Base-by-base conservation (phyloP, 1,284 basidiomycete genomes). In the Pholiota adiposa region DNA sequence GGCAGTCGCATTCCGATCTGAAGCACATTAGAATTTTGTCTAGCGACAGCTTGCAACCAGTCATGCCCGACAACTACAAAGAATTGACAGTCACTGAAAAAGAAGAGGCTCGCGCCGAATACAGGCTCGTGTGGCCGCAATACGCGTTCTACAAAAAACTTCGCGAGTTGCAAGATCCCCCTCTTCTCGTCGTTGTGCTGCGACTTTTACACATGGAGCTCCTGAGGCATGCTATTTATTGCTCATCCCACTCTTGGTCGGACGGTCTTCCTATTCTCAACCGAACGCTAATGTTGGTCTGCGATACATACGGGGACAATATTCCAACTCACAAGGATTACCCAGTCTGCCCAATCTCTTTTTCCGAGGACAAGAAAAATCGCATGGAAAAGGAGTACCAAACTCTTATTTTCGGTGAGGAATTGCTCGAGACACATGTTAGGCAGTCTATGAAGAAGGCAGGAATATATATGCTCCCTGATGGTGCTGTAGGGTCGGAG, bases 161-260 rank as follows among this genome's bases (percentile, higher is more conserved):
- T 19, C 38, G 38, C 38, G 16, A 41, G 18, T 14, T 5, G 38
- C 38, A 41, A 41, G 29, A 31, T 31, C 29, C 29, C 29, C 16
- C 38, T 41, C 38, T 16, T n/a, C 18, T 56, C 21, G 46, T 48
- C 33, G 31, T 33, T 9, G 31, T 49, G 3, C 27, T 49, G 25
- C 44, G 25, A 23, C 31, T 48, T 16, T 34, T 36, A 18, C 54
- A 31, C 27, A 36, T 56, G 21, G 43, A 49, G 19, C 44, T 48
- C 25, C 36, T 56, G 8, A 43, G 54, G 16, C 43, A 38, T 16
- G 34, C 54, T 4, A 56, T 50, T 31, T 56, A 34, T 14, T 56
- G 48, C 33, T 56, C 46, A 3, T 56, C 54, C 18, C 36, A 56
- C 34, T n/a, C 46, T 16, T 56, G 54, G 54, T 34, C 43, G 19